phyloP scores from a whole-genome alignment of 2,329 filamentous ascomycete species.

The Paecilomyces fulvus region DNA sequence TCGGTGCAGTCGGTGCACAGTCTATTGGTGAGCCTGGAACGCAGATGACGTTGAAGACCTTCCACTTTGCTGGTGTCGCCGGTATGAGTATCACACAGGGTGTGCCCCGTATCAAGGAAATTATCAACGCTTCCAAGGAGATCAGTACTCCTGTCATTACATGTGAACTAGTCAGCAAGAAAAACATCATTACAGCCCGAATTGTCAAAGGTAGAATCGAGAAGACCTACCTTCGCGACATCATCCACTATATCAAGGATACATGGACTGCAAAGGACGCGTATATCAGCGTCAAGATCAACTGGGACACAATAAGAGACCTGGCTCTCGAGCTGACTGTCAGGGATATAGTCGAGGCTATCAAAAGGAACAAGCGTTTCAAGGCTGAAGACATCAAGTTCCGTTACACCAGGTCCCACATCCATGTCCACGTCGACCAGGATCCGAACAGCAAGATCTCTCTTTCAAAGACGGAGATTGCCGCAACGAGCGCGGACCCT shows the following conservation, averaged over 20 bases:
- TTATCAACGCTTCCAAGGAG: constrained; percentile 92
- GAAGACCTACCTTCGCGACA: constrained; percentile 82
- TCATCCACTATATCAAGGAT: constrained; percentile 74
- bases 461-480: constrained; percentile 35
- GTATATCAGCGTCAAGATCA: constrained; percentile 73
- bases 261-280: constrained; percentile 72
- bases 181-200: constrained; percentile 68
- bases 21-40: constrained; percentile 97
- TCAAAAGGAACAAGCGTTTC: constrained; percentile 73
- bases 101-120: constrained; percentile 99
- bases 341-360: constrained; percentile 65
- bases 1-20: constrained; percentile 91
- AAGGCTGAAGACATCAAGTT: constrained; percentile 57
- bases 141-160: constrained; percentile 94
- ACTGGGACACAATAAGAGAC: constrained; percentile 67
- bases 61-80: constrained; percentile 99
- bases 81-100: constrained; percentile 99
- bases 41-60: constrained; percentile 98
- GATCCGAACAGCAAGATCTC: constrained; percentile 23
- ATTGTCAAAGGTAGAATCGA: constrained; percentile 91
- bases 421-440: constrained; percentile 63
- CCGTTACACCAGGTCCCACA: constrained; percentile 41
- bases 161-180: constrained; percentile 71
- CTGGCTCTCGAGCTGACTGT: constrained; percentile 73
- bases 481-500: constrained; percentile 35